Percentiles rank a stretch among this genome's conserved stretches.
These are phyloP conservation scores for Fusarium newnesense DNA, from an alignment of 2,329 filamentous ascomycete genomes.

Conservation along the genomic window DNA sequence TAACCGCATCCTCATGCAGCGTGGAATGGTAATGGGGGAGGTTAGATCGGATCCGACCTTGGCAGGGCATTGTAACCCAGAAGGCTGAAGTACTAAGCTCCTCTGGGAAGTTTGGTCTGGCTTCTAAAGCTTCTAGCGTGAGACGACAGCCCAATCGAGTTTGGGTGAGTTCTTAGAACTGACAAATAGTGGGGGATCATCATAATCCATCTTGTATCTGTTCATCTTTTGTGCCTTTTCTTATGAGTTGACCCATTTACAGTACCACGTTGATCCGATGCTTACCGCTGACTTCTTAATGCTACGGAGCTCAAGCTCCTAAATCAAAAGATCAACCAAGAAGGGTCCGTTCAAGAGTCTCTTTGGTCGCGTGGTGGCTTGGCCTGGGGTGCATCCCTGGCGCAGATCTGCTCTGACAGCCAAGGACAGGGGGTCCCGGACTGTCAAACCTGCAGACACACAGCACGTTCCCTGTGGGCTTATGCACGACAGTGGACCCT, in stretches of 20 bases:
- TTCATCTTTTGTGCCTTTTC: not conserved
- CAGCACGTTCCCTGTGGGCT: slow-evolving; percentile 26
- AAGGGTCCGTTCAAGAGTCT: not conserved
- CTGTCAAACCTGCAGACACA: slow-evolving; percentile 34
- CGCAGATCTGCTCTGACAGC: slow-evolving; percentile 26
- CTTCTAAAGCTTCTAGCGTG: slow-evolving; percentile 42
- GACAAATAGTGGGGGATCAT: slow-evolving; percentile 25
- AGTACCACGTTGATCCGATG: not conserved
- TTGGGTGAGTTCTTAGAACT: not conserved
- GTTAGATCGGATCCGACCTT: slow-evolving; percentile 8
- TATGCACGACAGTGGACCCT: slow-evolving; percentile 10
- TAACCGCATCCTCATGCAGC: not conserved
- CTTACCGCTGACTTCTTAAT: accelerated
- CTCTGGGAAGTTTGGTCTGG: slow-evolving; percentile 17
- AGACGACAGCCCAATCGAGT: slow-evolving; percentile 21
- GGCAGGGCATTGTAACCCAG: not conserved
- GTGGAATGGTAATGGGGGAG: not conserved
- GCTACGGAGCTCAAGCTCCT: not conserved
- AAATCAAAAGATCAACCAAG: not conserved
- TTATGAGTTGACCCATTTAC: not conserved
- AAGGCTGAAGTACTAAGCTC: slow-evolving; percentile 10
- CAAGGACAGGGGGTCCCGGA: slow-evolving; percentile 23
- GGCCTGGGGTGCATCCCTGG: slow-evolving; percentile 22
- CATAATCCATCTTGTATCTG: not conserved
- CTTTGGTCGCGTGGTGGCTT: slow-evolving; percentile 7